These are phyloP conservation scores for Septoria linicola DNA, from an alignment of 2,329 filamentous ascomycete genomes.

Conservation along the genomic window DNA sequence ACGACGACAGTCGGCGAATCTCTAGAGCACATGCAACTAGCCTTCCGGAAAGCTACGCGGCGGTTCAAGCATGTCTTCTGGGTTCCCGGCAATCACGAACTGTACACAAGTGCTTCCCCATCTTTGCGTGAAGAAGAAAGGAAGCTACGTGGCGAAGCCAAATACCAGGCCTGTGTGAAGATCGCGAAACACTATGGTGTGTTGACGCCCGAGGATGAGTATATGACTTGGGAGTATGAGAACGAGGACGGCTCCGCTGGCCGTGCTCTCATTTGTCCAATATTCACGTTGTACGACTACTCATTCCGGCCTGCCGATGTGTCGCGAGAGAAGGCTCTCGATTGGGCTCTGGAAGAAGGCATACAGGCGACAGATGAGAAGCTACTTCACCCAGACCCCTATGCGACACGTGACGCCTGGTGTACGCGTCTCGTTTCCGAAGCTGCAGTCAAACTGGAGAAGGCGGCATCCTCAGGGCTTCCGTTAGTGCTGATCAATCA, in stretches of 20 bases:
- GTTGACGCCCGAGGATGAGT: conserved; percentile 58
- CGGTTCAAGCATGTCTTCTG: conserved; percentile 53
- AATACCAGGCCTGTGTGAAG: conserved; percentile 57
- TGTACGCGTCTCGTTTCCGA: conserved; percentile 45
- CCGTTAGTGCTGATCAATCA: conserved; percentile 48
- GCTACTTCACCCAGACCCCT: conserved; percentile 48
- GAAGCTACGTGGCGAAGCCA: conserved; percentile 50
- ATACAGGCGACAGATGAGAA: conserved; percentile 50
- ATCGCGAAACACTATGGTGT: conserved; percentile 54
- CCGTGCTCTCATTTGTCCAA: conserved; percentile 53
- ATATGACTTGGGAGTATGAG: conserved; percentile 47
- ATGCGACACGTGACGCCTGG: conserved; percentile 47
- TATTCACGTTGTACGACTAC: conserved; percentile 63
- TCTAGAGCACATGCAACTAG: conserved; percentile 37
- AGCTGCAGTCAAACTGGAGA: conserved; percentile 43
- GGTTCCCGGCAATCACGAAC: conserved; percentile 59
- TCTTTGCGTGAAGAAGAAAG: conserved; percentile 35
- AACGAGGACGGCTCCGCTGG: conserved; percentile 48
- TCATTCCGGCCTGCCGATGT: conserved; percentile 55
- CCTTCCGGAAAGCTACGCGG: conserved; percentile 44
- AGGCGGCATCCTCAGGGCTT: conserved; percentile 32
- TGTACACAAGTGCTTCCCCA: conserved; percentile 52
- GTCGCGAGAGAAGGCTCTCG: conserved; percentile 48
- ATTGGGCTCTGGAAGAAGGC: conserved; percentile 48
- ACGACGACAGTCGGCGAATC: conserved; percentile 36